Conservation (phyloP, 2,329 filamentous ascomycete species). For the Pseudogymnoascus verrucosus region DNA sequence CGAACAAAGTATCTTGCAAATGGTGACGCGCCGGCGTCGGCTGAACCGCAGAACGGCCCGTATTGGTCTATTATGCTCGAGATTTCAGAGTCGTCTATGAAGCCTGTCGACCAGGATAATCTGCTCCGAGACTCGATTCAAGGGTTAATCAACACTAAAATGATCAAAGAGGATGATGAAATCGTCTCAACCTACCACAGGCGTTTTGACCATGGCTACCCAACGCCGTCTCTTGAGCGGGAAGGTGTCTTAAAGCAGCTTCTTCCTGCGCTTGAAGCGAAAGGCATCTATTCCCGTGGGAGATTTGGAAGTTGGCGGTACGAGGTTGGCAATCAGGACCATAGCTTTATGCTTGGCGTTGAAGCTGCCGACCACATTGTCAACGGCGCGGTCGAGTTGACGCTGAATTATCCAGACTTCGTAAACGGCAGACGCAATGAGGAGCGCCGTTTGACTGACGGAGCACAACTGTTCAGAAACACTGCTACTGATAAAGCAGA, state of each 20-base stretch:
- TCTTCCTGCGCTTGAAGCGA: slow-evolving; percentile 81
- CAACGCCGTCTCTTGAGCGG: slow-evolving; percentile 88
- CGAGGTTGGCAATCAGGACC: slow-evolving; percentile 75
- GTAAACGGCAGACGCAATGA: slow-evolving; percentile 47
- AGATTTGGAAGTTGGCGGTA: slow-evolving; percentile 98
- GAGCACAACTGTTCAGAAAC: slow-evolving; percentile 26
- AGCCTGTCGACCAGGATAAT: slow-evolving; percentile 81
- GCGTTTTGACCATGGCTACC: slow-evolving; percentile 96
- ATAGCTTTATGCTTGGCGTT: slow-evolving; percentile 70
- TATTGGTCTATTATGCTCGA: slow-evolving; percentile 99
- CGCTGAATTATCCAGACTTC: slow-evolving; percentile 72
- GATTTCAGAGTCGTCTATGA: slow-evolving; percentile 91
- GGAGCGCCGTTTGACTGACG: slow-evolving; percentile 31
- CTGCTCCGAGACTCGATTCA: slow-evolving; percentile 87
- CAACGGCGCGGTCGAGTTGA: slow-evolving; percentile 64
- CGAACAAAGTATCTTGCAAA: slow-evolving; percentile 79
- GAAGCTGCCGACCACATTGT: slow-evolving; percentile 67
- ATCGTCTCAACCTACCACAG: slow-evolving; percentile 98
- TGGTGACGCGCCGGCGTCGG: slow-evolving; percentile 69
- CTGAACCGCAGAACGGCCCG: slow-evolving; percentile 72
- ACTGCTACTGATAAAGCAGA: slow-evolving; percentile 22
- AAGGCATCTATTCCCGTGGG: slow-evolving; percentile 90
- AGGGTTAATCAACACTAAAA: slow-evolving; percentile 94
- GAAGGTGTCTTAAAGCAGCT: slow-evolving; percentile 90
- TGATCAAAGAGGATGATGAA: slow-evolving; percentile 85